Evolutionary conservation across 2,329 filamentous ascomycete genomes (phyloP).

Genomic region (Talaromyces sp.): DNA sequence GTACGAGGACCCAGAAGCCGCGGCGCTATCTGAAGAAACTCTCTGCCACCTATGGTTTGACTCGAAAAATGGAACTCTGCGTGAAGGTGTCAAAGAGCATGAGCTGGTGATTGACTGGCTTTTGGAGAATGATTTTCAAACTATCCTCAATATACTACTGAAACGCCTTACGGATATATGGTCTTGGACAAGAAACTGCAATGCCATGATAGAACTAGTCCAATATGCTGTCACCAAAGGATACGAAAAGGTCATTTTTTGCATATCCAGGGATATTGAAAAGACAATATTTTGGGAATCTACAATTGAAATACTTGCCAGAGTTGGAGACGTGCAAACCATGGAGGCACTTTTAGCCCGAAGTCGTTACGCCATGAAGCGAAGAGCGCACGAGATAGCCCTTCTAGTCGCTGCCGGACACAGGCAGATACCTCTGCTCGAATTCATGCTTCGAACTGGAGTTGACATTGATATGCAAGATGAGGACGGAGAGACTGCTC

Average conservation of each 20-base stretch:
- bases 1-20: too few species aligned
- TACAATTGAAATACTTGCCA: too few species aligned
- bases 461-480: background rate
- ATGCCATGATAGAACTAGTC: too few species aligned
- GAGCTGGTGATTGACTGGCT: slow-evolving; percentile 1
- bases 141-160: background rate
- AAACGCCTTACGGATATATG: too few species aligned
- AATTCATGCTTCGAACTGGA: too few species aligned
- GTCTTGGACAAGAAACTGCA: too few species aligned
- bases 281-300: background rate
- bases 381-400: background rate
- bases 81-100: background rate
- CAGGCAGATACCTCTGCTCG: too few species aligned
- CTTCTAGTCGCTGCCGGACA: background rate
- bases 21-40: background rate
- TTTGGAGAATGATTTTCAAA: background rate
- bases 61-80: background rate
- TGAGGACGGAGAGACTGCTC: background rate
- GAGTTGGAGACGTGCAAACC: too few species aligned
- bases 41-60: background rate
- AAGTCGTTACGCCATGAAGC: background rate
- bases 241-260: too few species aligned
- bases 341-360: background rate
- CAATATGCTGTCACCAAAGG: too few species aligned
- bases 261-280: too few species aligned